Conservation (phyloP, 2,329 filamentous ascomycete species). For the Pseudogymnoascus sp. region DNA sequence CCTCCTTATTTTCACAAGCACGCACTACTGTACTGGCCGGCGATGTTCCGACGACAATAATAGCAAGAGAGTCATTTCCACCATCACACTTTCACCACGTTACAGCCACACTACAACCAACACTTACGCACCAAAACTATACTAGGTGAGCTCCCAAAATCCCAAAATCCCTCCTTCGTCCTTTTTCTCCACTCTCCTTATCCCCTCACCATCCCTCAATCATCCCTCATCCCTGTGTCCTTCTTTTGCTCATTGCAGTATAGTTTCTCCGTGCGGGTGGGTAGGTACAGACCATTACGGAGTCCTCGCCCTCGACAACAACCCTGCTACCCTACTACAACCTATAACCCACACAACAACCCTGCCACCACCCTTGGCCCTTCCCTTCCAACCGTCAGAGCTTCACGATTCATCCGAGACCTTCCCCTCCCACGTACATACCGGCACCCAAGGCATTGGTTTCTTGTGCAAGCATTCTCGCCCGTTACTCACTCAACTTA, state of each 20-base stretch:
- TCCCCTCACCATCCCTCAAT: not conserved
- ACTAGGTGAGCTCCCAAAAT: not conserved
- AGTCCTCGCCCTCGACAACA: not conserved
- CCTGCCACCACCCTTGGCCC: not conserved
- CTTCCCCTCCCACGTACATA: not conserved
- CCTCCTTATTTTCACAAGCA: not conserved
- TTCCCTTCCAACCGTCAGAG: not conserved
- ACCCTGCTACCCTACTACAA: not conserved
- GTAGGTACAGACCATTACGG: not conserved
- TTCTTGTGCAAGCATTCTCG: not conserved
- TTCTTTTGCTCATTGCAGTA: not conserved
- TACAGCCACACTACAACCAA: not conserved
- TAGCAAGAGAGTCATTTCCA: not conserved
- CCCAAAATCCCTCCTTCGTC: not conserved
- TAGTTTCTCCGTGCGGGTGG: not conserved
- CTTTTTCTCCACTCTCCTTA: not conserved
- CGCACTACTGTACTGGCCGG: too few relatives aligned
- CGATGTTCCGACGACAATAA: not conserved
- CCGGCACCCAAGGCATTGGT: slow-evolving; percentile 3
- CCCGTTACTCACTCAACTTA: not conserved
- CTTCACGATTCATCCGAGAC: slow-evolving; percentile 7
- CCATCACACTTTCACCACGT: not conserved
- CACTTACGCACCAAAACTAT: not conserved
- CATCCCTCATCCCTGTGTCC: not conserved
- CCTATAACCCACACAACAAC: not conserved